Evolutionary conservation across 768 basidiomycete species (phyloP).

Genomic region (Leccinum longicurvipes): DNA sequence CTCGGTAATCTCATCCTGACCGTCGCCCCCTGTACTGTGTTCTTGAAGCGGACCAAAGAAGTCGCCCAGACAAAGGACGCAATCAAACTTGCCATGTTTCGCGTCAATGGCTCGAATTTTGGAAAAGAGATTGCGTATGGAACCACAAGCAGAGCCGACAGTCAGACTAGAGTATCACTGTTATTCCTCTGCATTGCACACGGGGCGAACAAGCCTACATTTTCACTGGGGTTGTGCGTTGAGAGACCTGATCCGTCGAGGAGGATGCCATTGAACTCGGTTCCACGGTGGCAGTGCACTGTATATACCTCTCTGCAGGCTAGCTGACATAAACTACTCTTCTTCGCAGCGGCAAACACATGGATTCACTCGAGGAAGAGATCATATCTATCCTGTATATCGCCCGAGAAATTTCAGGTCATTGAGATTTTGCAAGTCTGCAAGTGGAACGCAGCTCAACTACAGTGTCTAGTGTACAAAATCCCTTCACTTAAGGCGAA

Average conservation of each 20-base stretch:
- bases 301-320: too few species aligned
- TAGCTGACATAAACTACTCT: slow-evolving; percentile 26
- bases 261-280: slow-evolving; percentile 22
- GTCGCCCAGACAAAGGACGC: slow-evolving; percentile 78
- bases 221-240: slow-evolving; percentile 23
- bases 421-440: slow-evolving; percentile 20
- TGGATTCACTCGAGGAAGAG: slow-evolving; percentile 67
- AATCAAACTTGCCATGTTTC: slow-evolving; percentile 92
- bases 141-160: slow-evolving; percentile 77
- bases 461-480: slow-evolving; percentile 67
- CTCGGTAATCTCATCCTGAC: slow-evolving; percentile 51
- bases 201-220: slow-evolving; percentile 22
- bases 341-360: slow-evolving; percentile 19
- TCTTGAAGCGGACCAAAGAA: slow-evolving; percentile 68
- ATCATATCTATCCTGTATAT: slow-evolving; percentile 89
- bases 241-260: slow-evolving; percentile 5
- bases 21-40: slow-evolving; percentile 26
- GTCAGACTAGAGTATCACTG: slow-evolving; percentile 47
- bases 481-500: slow-evolving; percentile 84
- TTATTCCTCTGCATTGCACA: slow-evolving; percentile 1
- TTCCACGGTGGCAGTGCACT: not conserved
- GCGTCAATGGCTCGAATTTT: slow-evolving; percentile 83
- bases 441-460: slow-evolving; percentile 13
- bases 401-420: slow-evolving; percentile 88
- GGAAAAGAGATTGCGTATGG: slow-evolving; percentile 67